A percentile compares a stretch with the other conserved stretches of the same genome.
Evolutionary conservation across 2,329 filamentous ascomycete genomes (phyloP).

Genomic region (Lachnellula suecica): DNA sequence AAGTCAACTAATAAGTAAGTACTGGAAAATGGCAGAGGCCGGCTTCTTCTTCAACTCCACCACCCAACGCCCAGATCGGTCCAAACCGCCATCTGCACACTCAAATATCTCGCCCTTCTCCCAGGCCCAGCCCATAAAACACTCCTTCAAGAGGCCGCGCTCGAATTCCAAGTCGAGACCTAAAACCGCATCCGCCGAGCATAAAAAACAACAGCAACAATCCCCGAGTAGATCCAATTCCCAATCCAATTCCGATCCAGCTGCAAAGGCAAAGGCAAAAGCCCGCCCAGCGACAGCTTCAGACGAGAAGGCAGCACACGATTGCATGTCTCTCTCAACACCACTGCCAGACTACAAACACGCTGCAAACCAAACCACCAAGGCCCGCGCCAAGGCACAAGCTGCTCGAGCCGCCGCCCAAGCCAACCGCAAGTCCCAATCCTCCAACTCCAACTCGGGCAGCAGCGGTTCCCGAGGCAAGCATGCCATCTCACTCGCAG

Average conservation of each 20-base stretch:
- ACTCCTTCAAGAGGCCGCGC: conserved; percentile 13
- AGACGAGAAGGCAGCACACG: conserved; percentile 10
- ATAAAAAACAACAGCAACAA: conserved; percentile 2
- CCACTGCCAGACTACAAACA: conserved; percentile 31
- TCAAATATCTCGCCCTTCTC: conserved; percentile 22
- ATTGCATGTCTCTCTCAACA: conserved; percentile 31
- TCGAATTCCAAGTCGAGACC: conserved; percentile 14
- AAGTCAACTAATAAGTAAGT: no score
- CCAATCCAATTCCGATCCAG: neutral
- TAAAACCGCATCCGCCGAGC: conserved; percentile 7
- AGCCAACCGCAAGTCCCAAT: conserved; percentile 25
- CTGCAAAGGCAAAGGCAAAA: neutral
- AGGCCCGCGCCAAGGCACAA: conserved; percentile 22
- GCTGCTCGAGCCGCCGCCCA: conserved; percentile 17
- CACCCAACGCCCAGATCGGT: conserved; percentile 19
- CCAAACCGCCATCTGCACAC: conserved; percentile 23
- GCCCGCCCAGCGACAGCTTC: neutral
- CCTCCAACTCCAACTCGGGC: conserved; percentile 24
- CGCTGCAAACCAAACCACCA: conserved; percentile 29
- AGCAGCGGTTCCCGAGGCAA: conserved; percentile 23
- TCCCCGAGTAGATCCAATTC: conserved; percentile 1
- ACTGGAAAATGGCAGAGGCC: conserved; percentile 28
- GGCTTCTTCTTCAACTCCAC: conserved; percentile 27
- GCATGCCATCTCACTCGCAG: conserved; percentile 26
- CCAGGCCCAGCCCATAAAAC: conserved; percentile 21